Evolutionary conservation across 176 grass and related monocot genomes (phyloP), one percentile per base, ranked within the genome.

Genomic region (Elymus sibiricus): DNA sequence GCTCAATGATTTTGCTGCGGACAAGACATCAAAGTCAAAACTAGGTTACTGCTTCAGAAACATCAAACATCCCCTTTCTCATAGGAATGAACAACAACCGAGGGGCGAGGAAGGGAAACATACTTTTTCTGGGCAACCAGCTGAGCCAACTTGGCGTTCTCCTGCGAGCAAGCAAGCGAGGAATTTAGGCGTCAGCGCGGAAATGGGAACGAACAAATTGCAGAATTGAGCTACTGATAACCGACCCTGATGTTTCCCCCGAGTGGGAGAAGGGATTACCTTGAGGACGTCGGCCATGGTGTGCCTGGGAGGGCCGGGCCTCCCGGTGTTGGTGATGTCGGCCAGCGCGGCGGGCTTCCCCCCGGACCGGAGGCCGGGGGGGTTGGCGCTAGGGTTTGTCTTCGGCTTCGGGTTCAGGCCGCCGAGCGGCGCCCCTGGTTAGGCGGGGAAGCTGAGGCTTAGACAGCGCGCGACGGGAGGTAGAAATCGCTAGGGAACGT

Each of bases 311-410:
- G 53, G 9, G 17, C 26, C 78, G 68, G 74, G 74, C 80, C 78
- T 91, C 56, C 80, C 84, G 10, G 87, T 85, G 72, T 94, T 90
- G 38, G 89, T 90, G 73, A 91, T 92, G 78, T 94, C 93, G 7
- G 79, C 73, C 29, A 88, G 82, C 29, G 88, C 82, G 40, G 19
- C 86, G 86, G 77, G 31, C 14, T 81, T 87, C 49, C 66, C 80
- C 58, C 74, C 66, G 11, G 69, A 32, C 28, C 26, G 38, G 38
- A 69, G 43, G 44, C 7, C 55, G 9, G 67, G 74, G n/a, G 58
- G 46, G 10, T 5, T 34, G 4, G 28, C 61, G 5, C 53, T 91
- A 83, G 67, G 63, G 60, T 77, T 80, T 13, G 70, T 31, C 59
- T 22, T 74, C 69, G 4, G 71, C 14, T 53, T 74, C 40, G 70